phyloP scores from a whole-genome alignment of 2,329 filamentous ascomycete genomes.

The Simplicillium aogashimaense region DNA sequence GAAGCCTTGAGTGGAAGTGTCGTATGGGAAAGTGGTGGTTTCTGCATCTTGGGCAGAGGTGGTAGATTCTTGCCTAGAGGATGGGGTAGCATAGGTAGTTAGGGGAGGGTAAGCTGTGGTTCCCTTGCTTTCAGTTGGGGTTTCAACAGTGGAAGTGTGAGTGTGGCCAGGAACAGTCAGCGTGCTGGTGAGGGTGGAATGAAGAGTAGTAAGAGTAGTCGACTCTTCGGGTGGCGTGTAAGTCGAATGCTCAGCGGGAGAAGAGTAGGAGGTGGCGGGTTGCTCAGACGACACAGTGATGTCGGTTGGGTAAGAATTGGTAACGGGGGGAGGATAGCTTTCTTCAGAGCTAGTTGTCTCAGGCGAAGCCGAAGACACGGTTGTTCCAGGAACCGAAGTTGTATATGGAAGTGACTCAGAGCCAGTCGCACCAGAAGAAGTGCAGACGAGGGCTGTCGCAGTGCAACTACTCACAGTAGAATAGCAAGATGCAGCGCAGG shows the following conservation, averaged over 20 bases:
- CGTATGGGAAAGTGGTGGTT: no score
- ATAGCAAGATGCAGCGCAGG: conserved; percentile 16
- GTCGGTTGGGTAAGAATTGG: no score
- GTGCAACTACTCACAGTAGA: conserved; percentile 6
- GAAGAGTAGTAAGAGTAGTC: neutral
- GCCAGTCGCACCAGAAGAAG: neutral
- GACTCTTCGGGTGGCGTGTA: neutral
- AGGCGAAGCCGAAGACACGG: neutral
- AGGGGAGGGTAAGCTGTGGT: neutral
- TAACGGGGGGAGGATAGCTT: no score
- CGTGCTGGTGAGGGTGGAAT: conserved; percentile 1
- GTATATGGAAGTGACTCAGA: neutral
- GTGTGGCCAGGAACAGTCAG: no score
- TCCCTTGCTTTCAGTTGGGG: neutral
- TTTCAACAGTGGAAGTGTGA: neutral
- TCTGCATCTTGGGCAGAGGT: no score
- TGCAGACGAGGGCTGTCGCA: conserved; percentile 1
- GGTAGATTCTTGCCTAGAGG: no score
- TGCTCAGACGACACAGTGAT: no score
- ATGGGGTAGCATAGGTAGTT: no score
- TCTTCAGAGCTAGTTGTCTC: neutral
- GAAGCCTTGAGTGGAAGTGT: no score
- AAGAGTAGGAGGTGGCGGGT: no score
- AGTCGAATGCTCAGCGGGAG: no score
- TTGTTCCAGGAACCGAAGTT: neutral